Evolutionary conservation across 1,284 basidiomycete species (phyloP).

Genomic region (Apiotrichum akiyoshidainum): DNA sequence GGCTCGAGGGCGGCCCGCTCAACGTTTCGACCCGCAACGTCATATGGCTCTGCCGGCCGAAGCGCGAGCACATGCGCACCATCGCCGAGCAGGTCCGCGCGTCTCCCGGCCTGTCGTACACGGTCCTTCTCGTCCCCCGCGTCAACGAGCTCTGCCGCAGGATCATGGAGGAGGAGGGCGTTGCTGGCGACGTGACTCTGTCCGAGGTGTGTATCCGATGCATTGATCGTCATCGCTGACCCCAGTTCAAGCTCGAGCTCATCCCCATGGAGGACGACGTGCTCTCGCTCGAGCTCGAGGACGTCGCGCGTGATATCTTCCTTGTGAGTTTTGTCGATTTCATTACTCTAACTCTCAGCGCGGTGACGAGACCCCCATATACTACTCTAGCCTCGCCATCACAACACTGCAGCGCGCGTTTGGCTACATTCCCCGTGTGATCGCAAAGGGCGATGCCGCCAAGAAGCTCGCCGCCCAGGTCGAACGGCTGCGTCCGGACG

Average conservation of each 20-base stretch:
- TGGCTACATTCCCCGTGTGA: conserved; percentile 84
- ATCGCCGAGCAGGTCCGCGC: conserved; percentile 61
- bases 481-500: conserved; percentile 56
- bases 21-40: conserved; percentile 81
- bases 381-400: conserved; percentile 82
- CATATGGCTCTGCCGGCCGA: conserved; percentile 88
- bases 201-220: conserved; percentile 54
- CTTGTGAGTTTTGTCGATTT: conserved; percentile 56
- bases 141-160: conserved; percentile 78
- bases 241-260: conserved; percentile 78
- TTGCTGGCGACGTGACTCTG: conserved; percentile 81
- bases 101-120: conserved; percentile 58
- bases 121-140: conserved; percentile 83
- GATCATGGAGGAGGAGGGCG: conserved; percentile 84
- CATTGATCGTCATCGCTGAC: background rate
- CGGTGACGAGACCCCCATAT: conserved; percentile 88
- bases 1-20: conserved; percentile 86
- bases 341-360: conserved; percentile 58
- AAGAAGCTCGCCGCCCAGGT: conserved; percentile 75
- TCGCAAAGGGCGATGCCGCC: conserved; percentile 90
- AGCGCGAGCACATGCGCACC: conserved; percentile 77
- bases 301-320: conserved; percentile 78
- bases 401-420: conserved; percentile 80
- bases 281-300: conserved; percentile 78
- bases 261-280: conserved; percentile 89